Conservation (phyloP, 345 rosid species). For the Eucalyptus polyanthemos region DNA sequence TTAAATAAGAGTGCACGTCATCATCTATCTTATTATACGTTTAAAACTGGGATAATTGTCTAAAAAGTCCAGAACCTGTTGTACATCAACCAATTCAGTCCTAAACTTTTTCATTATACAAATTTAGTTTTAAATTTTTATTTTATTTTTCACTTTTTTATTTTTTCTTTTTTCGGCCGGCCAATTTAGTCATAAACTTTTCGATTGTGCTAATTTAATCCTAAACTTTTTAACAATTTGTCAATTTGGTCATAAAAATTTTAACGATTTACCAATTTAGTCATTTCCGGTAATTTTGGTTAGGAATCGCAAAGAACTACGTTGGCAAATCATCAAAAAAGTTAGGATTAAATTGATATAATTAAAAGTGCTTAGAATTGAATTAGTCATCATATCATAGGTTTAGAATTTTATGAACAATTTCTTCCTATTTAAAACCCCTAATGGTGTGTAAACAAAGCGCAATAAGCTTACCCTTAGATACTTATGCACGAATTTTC, state of each 20-base stretch:
- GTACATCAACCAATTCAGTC: background rate
- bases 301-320: background rate
- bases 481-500: background rate
- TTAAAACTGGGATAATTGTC: background rate
- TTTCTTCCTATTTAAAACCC: background rate
- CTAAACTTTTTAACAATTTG: too few relatives aligned
- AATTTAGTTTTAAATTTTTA: too few relatives aligned
- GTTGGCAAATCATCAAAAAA: background rate
- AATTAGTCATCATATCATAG: background rate
- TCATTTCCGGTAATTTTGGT: background rate
- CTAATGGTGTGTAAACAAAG: background rate
- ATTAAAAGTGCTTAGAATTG: background rate
- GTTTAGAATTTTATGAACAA: background rate
- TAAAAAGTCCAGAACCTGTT: too few relatives aligned
- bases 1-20: background rate
- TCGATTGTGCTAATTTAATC: too few relatives aligned
- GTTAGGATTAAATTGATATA: too few relatives aligned
- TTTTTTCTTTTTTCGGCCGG: too few relatives aligned
- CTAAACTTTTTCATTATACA: too few relatives aligned
- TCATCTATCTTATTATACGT: background rate
- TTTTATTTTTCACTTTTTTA: too few relatives aligned
- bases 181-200: too few relatives aligned
- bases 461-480: background rate
- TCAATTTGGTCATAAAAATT: too few relatives aligned
- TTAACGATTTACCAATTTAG: background rate